A percentile compares a stretch with the other conserved stretches of the same genome.
phyloP scores from a whole-genome alignment of 75 land plant genomes.

The Ceratopteris richardii region DNA sequence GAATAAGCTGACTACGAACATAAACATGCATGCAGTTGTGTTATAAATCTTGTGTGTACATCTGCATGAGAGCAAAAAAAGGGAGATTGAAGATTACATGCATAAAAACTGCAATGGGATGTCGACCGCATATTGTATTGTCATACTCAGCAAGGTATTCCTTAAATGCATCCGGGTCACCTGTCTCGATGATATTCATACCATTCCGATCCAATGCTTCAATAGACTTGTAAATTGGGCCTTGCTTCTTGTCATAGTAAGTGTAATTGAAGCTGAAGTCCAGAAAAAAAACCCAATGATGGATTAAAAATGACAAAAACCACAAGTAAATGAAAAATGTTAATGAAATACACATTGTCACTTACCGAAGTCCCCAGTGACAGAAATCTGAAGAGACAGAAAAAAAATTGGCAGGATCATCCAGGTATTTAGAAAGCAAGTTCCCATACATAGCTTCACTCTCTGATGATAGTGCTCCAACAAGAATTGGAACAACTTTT shows the following conservation, averaged over 20 bases:
- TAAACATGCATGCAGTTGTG: too few relatives aligned
- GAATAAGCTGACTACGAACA: too few relatives aligned
- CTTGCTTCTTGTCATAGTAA: slow-evolving; percentile 76
- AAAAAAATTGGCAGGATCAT: slow-evolving; percentile 83
- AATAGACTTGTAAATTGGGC: slow-evolving; percentile 86
- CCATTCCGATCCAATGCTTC: slow-evolving; percentile 82
- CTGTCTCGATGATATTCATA: slow-evolving; percentile 91
- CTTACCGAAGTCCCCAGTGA: slow-evolving; percentile 89
- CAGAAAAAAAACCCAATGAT: too few relatives aligned
- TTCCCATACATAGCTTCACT: slow-evolving; percentile 78
- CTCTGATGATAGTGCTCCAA: slow-evolving; percentile 72
- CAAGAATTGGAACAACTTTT: slow-evolving; percentile 88
- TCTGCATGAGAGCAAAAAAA: too few relatives aligned
- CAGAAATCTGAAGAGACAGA: slow-evolving; percentile 93
- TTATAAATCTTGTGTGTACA: too few relatives aligned
- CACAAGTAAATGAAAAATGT: too few relatives aligned
- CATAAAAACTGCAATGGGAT: slow-evolving; percentile 92
- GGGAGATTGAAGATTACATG: slow-evolving; percentile 87
- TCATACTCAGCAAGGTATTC: slow-evolving; percentile 63
- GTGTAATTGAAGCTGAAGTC: slow-evolving; percentile 61
- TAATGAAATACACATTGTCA: too few relatives aligned
- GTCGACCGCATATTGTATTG: slow-evolving; percentile 94
- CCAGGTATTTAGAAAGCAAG: slow-evolving; percentile 80
- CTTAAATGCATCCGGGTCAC: slow-evolving; percentile 77
- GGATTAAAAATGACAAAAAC: too few relatives aligned